Evolutionary conservation across 2,329 filamentous ascomycete species (phyloP), one percentile per base, ranked within the genome.

Genomic region (Nemania abortiva): DNA sequence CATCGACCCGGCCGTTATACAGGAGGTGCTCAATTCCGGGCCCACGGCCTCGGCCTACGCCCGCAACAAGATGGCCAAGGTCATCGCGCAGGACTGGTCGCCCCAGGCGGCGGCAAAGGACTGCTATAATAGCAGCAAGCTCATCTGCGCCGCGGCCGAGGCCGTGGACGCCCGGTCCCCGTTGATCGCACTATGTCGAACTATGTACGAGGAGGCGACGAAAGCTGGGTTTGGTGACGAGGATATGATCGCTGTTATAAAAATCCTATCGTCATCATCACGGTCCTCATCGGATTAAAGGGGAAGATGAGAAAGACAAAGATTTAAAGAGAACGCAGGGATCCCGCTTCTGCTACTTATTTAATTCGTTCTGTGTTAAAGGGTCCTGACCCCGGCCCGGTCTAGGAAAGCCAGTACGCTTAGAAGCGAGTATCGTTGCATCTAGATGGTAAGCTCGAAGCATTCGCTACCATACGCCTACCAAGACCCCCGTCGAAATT

Each of bases 21-120:
- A 71, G 0, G 53, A 74, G 20, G 78, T 79, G 13, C 70, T 81
- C 7, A 72, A 78, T 45, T 77, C 77, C 1, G 75, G 78, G 0
- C 79, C 76, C 0, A 72, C 78, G 74, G 76, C 78, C 3, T 81
- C 79, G 0, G 66, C 75, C 0, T 79, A 80, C 60, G 73, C 75
- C 3, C 75, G 63, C 15, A 47, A 75, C 13, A 80, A 80, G 68
- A 70, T 78, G 4, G 66, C 66, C 7, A 81, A 80, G 70, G 74
- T 79, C 57, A 31, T 76, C 18, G 64, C 64, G 1, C 24, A 72
- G 22, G 78, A 80, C 34, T 80, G 78, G 77, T 73, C 74, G 1
- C 61, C 78, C 6, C 78, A 80, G 54, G 78, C 76, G 0, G 59
- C 75, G 0, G 70, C 76, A 6, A 76, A 74, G 34, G 79, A 80